Evolutionary conservation across 176 grass and related monocot genomes (phyloP).

Genomic region (Guadua angustifolia): DNA sequence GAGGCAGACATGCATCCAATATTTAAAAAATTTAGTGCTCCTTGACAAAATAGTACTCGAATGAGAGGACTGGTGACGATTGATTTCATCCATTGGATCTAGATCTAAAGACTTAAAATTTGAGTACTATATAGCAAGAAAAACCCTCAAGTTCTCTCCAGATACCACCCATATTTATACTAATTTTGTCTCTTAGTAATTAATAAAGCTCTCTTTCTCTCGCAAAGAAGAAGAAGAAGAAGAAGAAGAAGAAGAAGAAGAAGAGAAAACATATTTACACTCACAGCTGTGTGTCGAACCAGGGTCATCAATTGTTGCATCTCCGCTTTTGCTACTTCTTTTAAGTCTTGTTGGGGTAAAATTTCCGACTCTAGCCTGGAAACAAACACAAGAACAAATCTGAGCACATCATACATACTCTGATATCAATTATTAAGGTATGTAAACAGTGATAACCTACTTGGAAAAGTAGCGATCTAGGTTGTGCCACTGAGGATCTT

Average conservation of each 20-base stretch:
- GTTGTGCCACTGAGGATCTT: slow-evolving; percentile 79
- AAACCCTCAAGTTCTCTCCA: too few species aligned
- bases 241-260: not conserved
- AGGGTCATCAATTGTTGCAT: slow-evolving; percentile 64
- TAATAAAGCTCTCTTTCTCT: not conserved
- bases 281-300: slow-evolving; percentile 67
- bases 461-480: slow-evolving; percentile 72
- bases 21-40: too few species aligned
- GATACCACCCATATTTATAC: not conserved
- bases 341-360: slow-evolving; percentile 49
- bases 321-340: slow-evolving; percentile 52
- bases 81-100: too few species aligned
- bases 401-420: slow-evolving; percentile 6
- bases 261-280: slow-evolving; percentile 10
- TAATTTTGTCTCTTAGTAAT: not conserved
- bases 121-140: too few species aligned
- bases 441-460: slow-evolving; percentile 38
- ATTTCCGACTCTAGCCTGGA: slow-evolving; percentile 65
- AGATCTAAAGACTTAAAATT: too few species aligned
- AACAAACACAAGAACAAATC: slow-evolving; percentile 17
- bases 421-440: slow-evolving; percentile 4
- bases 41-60: too few species aligned
- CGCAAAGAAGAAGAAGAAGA: not conserved
- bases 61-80: too few species aligned
- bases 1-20: too few species aligned